Percentiles rank a stretch among this genome's conserved stretches.
Conservation (phyloP, 768 basidiomycete genomes). For the Leucosporidium scottii region DNA sequence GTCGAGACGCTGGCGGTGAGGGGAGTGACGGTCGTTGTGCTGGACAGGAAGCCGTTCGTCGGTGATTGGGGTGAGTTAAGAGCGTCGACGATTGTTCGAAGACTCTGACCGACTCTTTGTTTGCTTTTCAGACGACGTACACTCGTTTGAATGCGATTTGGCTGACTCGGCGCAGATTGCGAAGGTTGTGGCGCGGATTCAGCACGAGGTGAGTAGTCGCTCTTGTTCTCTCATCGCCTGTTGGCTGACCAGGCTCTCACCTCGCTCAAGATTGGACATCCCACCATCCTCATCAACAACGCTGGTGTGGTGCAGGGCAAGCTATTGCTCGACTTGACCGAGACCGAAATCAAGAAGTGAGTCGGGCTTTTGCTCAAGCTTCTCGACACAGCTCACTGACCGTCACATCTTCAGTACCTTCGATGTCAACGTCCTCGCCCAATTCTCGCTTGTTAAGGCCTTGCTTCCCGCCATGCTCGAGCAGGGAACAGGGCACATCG, state of each 20-base stretch:
- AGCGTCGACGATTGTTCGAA: no score
- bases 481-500: conserved; percentile 73
- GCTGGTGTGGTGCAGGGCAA: conserved; percentile 92
- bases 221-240: background rate
- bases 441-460: conserved; percentile 85
- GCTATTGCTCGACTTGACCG: conserved; percentile 64
- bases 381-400: background rate
- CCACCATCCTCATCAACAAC: conserved; percentile 82
- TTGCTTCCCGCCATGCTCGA: conserved; percentile 83
- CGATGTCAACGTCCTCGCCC: conserved; percentile 73
- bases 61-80: background rate
- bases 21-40: conserved; percentile 22
- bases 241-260: no score
- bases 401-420: conserved; percentile 63
- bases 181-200: background rate
- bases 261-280: conserved; percentile 18
- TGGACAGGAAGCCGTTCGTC: conserved; percentile 4
- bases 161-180: background rate
- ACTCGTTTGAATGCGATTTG: background rate
- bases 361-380: conserved; percentile 41
- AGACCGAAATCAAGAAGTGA: conserved; percentile 68
- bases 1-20: conserved; percentile 14
- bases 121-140: background rate
- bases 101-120: no score
- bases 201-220: background rate